These are phyloP conservation scores for Malus asiatica DNA, from an alignment of 306 rosid genomes.

Conservation along the genomic window DNA sequence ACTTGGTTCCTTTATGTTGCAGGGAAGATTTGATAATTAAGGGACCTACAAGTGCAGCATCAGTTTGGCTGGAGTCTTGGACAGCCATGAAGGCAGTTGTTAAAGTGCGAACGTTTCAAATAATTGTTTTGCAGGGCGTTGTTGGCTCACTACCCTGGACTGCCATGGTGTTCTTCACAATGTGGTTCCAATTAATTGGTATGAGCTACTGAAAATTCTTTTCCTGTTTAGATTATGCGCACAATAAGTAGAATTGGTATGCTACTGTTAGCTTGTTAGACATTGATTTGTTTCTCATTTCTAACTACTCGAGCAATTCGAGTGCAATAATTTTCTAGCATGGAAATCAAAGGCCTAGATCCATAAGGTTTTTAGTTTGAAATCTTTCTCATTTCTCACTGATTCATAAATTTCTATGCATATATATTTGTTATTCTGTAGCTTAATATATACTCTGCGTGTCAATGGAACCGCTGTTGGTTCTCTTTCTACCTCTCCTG, in stretches of 20 bases:
- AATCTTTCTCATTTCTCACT: neutral
- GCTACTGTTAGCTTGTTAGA: neutral
- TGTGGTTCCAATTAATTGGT: slow-evolving; percentile 98
- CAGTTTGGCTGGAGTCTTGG: slow-evolving; percentile 76
- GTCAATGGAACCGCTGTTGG: neutral
- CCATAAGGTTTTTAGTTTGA: neutral
- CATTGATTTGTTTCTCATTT: neutral
- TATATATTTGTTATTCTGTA: neutral
- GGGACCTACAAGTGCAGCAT: slow-evolving; percentile 37
- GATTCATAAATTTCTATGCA: neutral
- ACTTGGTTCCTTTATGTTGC: slow-evolving; percentile 16
- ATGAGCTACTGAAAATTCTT: slow-evolving; percentile 16
- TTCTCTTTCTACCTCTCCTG: neutral
- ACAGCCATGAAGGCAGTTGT: slow-evolving; percentile 65
- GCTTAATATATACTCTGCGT: neutral
- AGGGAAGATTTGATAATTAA: slow-evolving; percentile 45
- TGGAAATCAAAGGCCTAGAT: too few relatives aligned
- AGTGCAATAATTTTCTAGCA: too few relatives aligned
- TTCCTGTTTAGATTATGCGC: neutral
- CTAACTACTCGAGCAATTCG: neutral
- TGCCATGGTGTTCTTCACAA: slow-evolving; percentile 99
- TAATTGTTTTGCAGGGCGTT: slow-evolving; percentile 85
- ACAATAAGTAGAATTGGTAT: neutral
- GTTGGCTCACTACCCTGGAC: slow-evolving; percentile 98
- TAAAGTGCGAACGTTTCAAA: slow-evolving; percentile 78